phyloP scores from a whole-genome alignment of 805 yeast species.

The Yarrowia sp. region DNA sequence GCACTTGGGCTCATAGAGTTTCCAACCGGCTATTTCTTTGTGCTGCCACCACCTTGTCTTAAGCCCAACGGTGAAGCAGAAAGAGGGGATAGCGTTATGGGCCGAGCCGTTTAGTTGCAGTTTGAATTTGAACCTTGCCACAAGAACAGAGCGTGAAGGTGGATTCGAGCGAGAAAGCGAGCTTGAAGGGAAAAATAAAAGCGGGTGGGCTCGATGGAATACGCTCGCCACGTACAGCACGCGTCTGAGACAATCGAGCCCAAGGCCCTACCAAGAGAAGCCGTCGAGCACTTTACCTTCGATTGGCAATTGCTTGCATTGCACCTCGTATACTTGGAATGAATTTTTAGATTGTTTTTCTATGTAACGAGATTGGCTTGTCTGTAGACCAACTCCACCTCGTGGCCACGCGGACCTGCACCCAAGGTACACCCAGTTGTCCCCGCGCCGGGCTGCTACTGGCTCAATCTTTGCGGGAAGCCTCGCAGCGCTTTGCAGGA shows the following conservation, averaged over 20 bases:
- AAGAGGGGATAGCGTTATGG: conserved; percentile 38
- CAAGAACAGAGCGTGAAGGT: too few relatives aligned
- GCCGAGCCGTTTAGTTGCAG: conserved; percentile 35
- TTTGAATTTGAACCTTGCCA: conserved; percentile 18
- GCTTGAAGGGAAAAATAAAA: conserved; percentile 7
- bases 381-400: not conserved
- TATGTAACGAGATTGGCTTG: not conserved
- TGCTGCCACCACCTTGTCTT: conserved; percentile 6
- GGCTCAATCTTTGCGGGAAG: too few relatives aligned
- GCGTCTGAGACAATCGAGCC: conserved; percentile 9
- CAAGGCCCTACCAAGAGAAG: too few relatives aligned
- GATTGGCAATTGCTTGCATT: too few relatives aligned
- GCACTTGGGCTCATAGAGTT: not conserved
- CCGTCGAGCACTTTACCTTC: too few relatives aligned
- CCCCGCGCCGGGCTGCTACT: too few relatives aligned
- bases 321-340: not conserved
- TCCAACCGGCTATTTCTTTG: conserved; percentile 22
- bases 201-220: not conserved
- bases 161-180: not conserved
- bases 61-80: conserved; percentile 38
- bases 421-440: too few relatives aligned
- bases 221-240: conserved; percentile 14
- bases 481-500: conserved; percentile 1
- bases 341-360: not conserved
- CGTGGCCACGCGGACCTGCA: not conserved